Evolutionary conservation across 2,329 filamentous ascomycete species (phyloP), one percentile per base, ranked within the genome.

Genomic region (Monosporascus sp.): DNA sequence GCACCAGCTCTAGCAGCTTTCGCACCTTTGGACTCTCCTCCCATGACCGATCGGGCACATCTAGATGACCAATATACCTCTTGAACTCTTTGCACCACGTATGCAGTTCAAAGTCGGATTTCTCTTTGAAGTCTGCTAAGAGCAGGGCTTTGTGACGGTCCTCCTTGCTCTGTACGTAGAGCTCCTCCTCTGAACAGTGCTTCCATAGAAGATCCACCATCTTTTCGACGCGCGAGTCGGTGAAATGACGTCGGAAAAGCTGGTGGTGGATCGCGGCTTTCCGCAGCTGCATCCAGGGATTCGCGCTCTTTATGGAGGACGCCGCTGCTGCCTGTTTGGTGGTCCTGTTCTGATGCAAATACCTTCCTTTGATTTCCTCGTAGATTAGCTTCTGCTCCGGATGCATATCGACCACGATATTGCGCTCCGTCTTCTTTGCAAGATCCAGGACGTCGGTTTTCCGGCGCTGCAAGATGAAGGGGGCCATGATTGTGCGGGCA

Each of bases 261-360:
- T 97, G 80, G 0, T 92, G 91, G 65, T 99, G 94, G 44, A 97
- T 90, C 0, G 94, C 89, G 3, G 93, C 90, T 68, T 97, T 93
- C 45, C 93, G 88, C 18, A 97, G 81, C 68, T 92, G 90, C 81
- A 97, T 94, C 76, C 96, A 87, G 26, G 88, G 81, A 62, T 92
- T 89, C 58, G 66, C 63, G n/a, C 72, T 74, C 62, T 79, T 81
- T 59, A 77, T 80, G n/a, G 74, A 78, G 48, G 71, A 74, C 49
- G 76, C 79, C 60, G 79, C 43, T n/a, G 43, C 24, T 14, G 20
- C 80, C 56, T 83, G 79, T 54, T 82, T 81, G 26, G 85, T 74
- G 18, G 85, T 79, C 60, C 84, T 76, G 38, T 79, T 84, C 52
- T 79, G 77, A 2, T 46, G 22, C 28, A 80, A 80, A 60, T 92